phyloP scores from a whole-genome alignment of 805 yeast species.

The Schizosaccharomyces japonicus region DNA sequence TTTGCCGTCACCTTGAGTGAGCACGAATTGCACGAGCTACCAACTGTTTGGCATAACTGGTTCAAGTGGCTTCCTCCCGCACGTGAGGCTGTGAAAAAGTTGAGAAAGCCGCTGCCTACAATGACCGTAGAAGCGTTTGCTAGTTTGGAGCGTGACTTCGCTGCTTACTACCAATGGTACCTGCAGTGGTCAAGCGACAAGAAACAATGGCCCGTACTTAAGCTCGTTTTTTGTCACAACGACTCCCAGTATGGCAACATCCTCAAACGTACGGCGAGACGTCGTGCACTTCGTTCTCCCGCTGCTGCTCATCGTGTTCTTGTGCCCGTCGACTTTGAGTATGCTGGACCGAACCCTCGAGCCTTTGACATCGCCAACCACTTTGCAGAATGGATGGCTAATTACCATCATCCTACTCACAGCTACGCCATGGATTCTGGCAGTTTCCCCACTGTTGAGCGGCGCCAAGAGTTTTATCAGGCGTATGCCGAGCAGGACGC shows the following conservation, averaged over 20 bases:
- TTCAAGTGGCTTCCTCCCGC: conserved; percentile 44
- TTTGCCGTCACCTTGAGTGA: conserved; percentile 42
- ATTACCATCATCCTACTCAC: conserved; percentile 38
- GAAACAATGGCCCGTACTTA: conserved; percentile 9
- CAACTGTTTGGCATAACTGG: conserved; percentile 46
- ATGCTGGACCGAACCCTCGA: conserved; percentile 72
- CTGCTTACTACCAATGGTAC: conserved; percentile 10
- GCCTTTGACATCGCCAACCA: conserved; percentile 85
- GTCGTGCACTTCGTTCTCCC: conserved; percentile 27
- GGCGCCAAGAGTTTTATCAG: conserved; percentile 45
- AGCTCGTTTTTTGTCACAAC: conserved; percentile 58
- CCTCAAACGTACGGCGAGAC: conserved; percentile 30
- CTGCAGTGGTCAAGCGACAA: conserved; percentile 7
- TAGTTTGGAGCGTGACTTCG: conserved; percentile 2
- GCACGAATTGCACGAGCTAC: conserved; percentile 34
- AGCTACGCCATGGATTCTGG: conserved; percentile 29
- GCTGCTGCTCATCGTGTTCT: conserved; percentile 39
- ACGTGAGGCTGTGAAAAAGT: conserved; percentile 15
- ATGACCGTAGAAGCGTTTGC: conserved; percentile 11
- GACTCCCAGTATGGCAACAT: conserved; percentile 82
- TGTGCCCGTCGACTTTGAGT: conserved; percentile 90
- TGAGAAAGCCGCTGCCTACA: conserved; percentile 22
- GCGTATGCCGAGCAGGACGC: conserved; percentile 44
- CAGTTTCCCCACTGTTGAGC: conserved; percentile 41
- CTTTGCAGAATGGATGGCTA: conserved; percentile 19